Percentiles rank a stretch among this genome's conserved stretches.
These are phyloP conservation scores for Beauveria scarabaeidicola DNA, from an alignment of 2,329 filamentous ascomycete species.

Conservation along the genomic window DNA sequence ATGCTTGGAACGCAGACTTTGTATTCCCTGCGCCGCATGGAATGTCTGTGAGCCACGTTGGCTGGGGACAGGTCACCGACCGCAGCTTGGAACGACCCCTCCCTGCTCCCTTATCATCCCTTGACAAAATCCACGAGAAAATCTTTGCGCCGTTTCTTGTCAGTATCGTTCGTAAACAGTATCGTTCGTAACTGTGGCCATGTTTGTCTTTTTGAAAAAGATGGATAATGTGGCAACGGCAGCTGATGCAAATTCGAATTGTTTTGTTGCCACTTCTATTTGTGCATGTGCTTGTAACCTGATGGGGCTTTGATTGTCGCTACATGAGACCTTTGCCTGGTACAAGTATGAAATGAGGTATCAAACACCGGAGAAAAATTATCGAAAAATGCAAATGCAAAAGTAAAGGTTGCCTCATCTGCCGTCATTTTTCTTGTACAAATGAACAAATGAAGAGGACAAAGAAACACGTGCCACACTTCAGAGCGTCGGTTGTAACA, in stretches of 20 bases:
- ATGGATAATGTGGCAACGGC: neutral
- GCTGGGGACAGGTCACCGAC: no score
- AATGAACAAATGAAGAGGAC: neutral
- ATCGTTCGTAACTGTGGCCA: neutral
- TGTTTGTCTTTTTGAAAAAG: neutral
- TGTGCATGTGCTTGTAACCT: neutral
- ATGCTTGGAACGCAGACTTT: neutral
- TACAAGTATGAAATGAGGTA: conserved; percentile 13
- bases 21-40: neutral
- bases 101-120: neutral
- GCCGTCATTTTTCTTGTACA: neutral
- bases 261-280: neutral
- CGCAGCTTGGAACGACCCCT: no score
- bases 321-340: conserved; percentile 6
- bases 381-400: neutral
- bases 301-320: neutral
- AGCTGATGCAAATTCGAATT: neutral
- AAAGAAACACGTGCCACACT: neutral
- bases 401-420: neutral
- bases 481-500: neutral
- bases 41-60: neutral
- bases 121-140: neutral
- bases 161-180: neutral
- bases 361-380: conserved; percentile 17
- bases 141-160: neutral